These are phyloP conservation scores for Aspergillus thermomutatus DNA, from an alignment of 2,329 filamentous ascomycete genomes.

Conservation along the genomic window DNA sequence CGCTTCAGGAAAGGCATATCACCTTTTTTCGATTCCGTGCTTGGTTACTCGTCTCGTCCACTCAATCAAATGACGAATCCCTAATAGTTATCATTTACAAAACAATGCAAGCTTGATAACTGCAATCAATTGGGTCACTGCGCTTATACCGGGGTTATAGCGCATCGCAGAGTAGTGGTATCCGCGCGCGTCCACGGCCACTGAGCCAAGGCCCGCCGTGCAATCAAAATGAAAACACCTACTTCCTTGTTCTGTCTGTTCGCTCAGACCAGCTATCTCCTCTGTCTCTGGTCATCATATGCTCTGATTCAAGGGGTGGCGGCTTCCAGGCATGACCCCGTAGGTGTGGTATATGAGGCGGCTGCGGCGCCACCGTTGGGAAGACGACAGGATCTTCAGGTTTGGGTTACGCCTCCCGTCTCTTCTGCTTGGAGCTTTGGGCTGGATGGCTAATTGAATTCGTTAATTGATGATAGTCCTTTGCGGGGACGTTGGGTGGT, in stretches of 20 bases:
- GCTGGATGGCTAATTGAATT: background rate
- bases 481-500: slow-evolving; percentile 6
- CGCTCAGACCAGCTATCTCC: background rate
- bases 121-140: background rate
- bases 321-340: background rate
- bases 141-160: background rate
- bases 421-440: background rate
- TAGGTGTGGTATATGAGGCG: slow-evolving; percentile 4
- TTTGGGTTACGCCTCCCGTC: background rate
- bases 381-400: slow-evolving; percentile 2
- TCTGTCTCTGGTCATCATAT: background rate
- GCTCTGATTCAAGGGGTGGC: background rate
- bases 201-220: background rate
- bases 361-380: background rate
- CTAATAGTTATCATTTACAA: background rate
- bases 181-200: background rate
- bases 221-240: background rate
- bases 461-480: slow-evolving; percentile 3
- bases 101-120: background rate
- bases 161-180: background rate
- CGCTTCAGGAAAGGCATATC: background rate
- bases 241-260: background rate
- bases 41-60: background rate
- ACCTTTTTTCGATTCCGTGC: background rate
- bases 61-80: background rate